phyloP scores from a whole-genome alignment of 164 flowering plant species.

The Santalum album region DNA sequence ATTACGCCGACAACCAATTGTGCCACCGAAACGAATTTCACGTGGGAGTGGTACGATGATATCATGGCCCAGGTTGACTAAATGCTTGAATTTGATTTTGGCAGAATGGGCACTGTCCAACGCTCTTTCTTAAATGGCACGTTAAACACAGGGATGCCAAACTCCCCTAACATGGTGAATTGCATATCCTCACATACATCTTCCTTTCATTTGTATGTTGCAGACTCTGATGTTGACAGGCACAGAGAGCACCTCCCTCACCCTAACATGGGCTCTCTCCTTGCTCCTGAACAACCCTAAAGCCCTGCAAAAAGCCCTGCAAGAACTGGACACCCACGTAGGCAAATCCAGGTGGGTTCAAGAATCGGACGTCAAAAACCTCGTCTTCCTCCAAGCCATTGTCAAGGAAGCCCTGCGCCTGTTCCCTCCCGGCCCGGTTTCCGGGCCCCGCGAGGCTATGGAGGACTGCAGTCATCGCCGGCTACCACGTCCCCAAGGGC shows the following conservation, averaged over 20 bases:
- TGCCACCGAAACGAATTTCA: too few species aligned
- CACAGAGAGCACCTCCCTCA: conserved; percentile 14
- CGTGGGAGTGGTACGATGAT: too few species aligned
- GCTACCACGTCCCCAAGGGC: conserved; percentile 19
- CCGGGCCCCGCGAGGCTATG: conserved; percentile 14
- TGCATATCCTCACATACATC: too few species aligned
- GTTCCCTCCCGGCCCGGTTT: conserved; percentile 16
- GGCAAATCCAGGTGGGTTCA: conserved; percentile 19
- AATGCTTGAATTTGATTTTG: too few species aligned
- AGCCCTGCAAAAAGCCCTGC: conserved; percentile 15
- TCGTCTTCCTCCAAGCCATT: conserved; percentile 21
- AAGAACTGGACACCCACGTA: conserved; percentile 19
- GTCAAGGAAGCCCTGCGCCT: conserved; percentile 16
- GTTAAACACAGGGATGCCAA: too few species aligned
- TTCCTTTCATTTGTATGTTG: too few species aligned
- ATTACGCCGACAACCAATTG: too few species aligned
- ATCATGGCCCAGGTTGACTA: too few species aligned
- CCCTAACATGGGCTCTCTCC: conserved; percentile 18
- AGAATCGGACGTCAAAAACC: conserved; percentile 21
- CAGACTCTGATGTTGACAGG: conserved; percentile 10
- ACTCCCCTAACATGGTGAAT: too few species aligned
- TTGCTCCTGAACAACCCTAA: conserved; percentile 15
- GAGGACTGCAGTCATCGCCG: conserved; percentile 21
- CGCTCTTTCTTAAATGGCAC: too few species aligned
- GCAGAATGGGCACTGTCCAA: too few species aligned